Conservation (phyloP, 2,329 filamentous ascomycete genomes). For the Fusarium beomiforme region DNA sequence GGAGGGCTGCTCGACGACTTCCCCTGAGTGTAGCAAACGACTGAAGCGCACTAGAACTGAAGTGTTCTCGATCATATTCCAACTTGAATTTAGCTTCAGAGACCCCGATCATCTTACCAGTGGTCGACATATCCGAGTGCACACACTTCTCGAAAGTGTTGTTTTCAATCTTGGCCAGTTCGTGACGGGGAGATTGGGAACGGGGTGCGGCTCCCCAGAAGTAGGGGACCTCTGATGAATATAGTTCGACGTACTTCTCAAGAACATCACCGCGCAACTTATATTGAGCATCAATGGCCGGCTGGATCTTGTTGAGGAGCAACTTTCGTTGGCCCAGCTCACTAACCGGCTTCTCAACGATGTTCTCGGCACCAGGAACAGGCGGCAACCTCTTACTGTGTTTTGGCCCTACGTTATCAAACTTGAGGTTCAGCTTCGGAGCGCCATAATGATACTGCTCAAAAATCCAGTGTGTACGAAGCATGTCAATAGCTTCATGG, state of each 20-base stretch:
- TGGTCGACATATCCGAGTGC: slow-evolving; percentile 32
- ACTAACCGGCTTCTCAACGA: neutral
- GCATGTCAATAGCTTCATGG: slow-evolving; percentile 47
- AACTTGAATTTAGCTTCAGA: slow-evolving; percentile 8
- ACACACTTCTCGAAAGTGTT: slow-evolving; percentile 49
- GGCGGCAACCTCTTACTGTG: slow-evolving; percentile 44
- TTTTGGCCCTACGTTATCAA: slow-evolving; percentile 29
- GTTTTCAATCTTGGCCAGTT: slow-evolving; percentile 51
- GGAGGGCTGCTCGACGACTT: slow-evolving; percentile 56
- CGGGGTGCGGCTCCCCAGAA: slow-evolving; percentile 10
- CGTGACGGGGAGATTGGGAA: slow-evolving; percentile 31
- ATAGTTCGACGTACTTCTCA: slow-evolving; percentile 19
- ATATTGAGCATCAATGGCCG: slow-evolving; percentile 42
- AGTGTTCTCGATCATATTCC: neutral
- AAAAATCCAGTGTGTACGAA: slow-evolving; percentile 48
- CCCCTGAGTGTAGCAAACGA: slow-evolving; percentile 53
- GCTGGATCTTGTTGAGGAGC: slow-evolving; percentile 13
- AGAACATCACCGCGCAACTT: slow-evolving; percentile 25
- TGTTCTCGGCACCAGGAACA: slow-evolving; percentile 24
- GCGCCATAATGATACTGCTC: slow-evolving; percentile 49
- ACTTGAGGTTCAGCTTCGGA: slow-evolving; percentile 41
- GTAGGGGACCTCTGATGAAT: slow-evolving; percentile 9
- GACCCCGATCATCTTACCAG: slow-evolving; percentile 12
- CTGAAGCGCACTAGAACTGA: slow-evolving; percentile 12
- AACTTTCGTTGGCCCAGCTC: slow-evolving; percentile 27